These are phyloP conservation scores for Paracamarosporium sp. DNA, from an alignment of 2,329 filamentous ascomycete species.

Conservation along the genomic window DNA sequence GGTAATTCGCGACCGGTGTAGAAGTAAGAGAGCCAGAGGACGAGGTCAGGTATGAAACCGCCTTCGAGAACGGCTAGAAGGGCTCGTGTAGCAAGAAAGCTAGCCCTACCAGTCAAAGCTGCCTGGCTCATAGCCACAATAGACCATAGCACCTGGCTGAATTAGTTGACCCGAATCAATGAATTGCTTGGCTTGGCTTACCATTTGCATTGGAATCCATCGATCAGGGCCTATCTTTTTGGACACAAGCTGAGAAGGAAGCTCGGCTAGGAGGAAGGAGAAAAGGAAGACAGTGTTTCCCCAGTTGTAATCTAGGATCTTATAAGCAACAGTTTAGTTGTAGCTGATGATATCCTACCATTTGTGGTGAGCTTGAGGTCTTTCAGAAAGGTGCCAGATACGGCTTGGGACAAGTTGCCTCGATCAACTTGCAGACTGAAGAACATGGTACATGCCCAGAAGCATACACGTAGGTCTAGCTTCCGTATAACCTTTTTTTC, in stretches of 20 bases:
- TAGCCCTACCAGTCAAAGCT: conserved; percentile 8
- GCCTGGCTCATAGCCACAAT: conserved; percentile 15
- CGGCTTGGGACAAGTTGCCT: conserved; percentile 5
- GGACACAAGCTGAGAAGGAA: conserved; percentile 50
- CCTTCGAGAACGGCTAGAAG: conserved; percentile 62
- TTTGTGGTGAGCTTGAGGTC: background rate
- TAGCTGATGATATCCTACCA: background rate
- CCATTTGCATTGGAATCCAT: conserved; percentile 48
- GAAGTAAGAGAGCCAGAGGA: conserved; percentile 73
- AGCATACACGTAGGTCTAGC: conserved; percentile 9
- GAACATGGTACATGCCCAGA: conserved; percentile 12
- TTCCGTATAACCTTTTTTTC: conserved; percentile 40
- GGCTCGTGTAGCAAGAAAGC: conserved; percentile 28
- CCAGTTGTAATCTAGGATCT: conserved; percentile 22
- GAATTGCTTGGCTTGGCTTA: background rate
- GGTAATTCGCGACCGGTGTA: conserved; percentile 70
- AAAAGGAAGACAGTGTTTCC: conserved; percentile 67
- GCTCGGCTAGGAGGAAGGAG: conserved; percentile 70
- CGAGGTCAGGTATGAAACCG: conserved; percentile 63
- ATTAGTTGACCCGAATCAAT: background rate
- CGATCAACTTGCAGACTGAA: conserved; percentile 11
- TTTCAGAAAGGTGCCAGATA: background rate
- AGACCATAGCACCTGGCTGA: conserved; percentile 6
- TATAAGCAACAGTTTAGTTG: conserved; percentile 7
- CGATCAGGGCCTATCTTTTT: conserved; percentile 48